phyloP scores from a whole-genome alignment of 2,329 filamentous ascomycete genomes.

The Monilinia vaccinii-corymbosi region DNA sequence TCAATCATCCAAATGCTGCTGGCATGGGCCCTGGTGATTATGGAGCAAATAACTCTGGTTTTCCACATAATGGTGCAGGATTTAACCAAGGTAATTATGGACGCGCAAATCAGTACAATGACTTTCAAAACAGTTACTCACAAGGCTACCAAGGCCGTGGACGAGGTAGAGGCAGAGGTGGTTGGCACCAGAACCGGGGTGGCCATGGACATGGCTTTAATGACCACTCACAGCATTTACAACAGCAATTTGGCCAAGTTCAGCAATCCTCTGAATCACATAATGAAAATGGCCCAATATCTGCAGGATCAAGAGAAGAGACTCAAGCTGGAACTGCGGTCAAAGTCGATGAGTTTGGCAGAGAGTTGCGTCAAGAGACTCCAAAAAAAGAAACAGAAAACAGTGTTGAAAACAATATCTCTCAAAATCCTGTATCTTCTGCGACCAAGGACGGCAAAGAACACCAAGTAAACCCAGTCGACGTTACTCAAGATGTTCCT shows the following conservation, averaged over 20 bases:
- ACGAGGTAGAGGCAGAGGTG: constrained; percentile 30
- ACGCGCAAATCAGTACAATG: constrained; percentile 60
- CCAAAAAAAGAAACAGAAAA: constrained; percentile 8
- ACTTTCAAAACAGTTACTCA: constrained; percentile 57
- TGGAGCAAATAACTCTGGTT: constrained; percentile 70
- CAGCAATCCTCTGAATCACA: constrained; percentile 22
- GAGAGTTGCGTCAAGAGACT: constrained; percentile 28
- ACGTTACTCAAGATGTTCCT: constrained; percentile 8
- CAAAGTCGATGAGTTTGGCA: constrained; percentile 31
- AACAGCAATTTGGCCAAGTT: constrained; percentile 22
- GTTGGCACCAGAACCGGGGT: constrained; percentile 23
- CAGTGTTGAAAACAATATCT: not conserved
- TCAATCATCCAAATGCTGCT: constrained; percentile 73
- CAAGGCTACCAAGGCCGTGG: constrained; percentile 38
- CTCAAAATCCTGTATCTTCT: constrained; percentile 6
- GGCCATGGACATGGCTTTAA: constrained; percentile 25
- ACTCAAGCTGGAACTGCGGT: constrained; percentile 11
- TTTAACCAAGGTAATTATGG: constrained; percentile 80
- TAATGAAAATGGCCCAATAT: constrained; percentile 25
- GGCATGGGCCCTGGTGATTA: constrained; percentile 74
- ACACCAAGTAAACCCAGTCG: constrained; percentile 15
- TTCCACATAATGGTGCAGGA: constrained; percentile 50
- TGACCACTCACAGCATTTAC: constrained; percentile 26
- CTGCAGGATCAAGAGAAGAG: constrained; percentile 27
- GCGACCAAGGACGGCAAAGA: constrained; percentile 9